Evolutionary conservation across 495 filamentous ascomycete genomes (phyloP).

Genomic region (Daldinia vernicosa): DNA sequence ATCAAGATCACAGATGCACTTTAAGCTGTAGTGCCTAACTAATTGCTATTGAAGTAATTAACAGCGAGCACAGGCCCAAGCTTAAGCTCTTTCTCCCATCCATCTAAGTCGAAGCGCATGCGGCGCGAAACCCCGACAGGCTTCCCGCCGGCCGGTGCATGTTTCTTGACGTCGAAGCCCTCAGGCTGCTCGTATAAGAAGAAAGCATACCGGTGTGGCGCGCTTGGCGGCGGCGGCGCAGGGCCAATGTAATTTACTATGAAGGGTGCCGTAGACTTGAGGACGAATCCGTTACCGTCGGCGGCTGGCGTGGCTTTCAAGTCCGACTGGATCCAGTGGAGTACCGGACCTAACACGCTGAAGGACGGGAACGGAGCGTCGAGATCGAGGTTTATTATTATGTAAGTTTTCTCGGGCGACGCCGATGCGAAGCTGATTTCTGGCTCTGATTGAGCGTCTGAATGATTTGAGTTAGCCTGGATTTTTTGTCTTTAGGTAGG

Average conservation of each 20-base stretch:
- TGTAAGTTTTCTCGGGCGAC: conserved; percentile 47
- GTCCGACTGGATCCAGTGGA: conserved; percentile 61
- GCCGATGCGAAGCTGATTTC: conserved; percentile 24
- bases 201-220: conserved; percentile 66
- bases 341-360: conserved; percentile 59
- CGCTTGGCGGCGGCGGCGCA: conserved; percentile 59
- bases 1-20: neutral
- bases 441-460: conserved; percentile 27
- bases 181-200: conserved; percentile 66
- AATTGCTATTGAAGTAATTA: conserved; percentile 60
- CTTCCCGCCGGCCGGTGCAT: conserved; percentile 48
- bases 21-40: conserved; percentile 5
- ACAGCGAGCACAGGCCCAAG: conserved; percentile 60
- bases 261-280: conserved; percentile 37
- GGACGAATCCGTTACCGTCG: conserved; percentile 20
- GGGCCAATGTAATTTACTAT: conserved; percentile 60
- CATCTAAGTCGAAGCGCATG: conserved; percentile 62
- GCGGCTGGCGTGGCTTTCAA: conserved; percentile 42
- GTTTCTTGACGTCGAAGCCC: conserved; percentile 56
- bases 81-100: conserved; percentile 56
- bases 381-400: conserved; percentile 60
- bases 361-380: conserved; percentile 64
- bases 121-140: conserved; percentile 52
- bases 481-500: neutral
- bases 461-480: neutral